Percentiles rank a stretch among this genome's conserved stretches.
Conservation (phyloP, 164 flowering plant genomes). For the Vitis amurensis region DNA sequence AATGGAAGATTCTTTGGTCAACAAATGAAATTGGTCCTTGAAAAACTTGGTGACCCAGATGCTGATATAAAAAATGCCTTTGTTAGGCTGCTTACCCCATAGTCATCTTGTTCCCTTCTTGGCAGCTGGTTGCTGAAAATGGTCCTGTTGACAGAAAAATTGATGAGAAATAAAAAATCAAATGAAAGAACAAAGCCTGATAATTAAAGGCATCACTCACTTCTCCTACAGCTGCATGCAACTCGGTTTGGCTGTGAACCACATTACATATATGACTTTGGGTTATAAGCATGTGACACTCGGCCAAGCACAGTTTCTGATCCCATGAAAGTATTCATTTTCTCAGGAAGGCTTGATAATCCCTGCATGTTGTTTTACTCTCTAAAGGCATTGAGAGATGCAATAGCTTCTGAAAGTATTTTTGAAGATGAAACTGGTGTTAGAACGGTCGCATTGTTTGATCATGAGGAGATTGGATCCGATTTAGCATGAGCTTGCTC, state of each 20-base stretch:
- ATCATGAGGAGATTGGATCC: constrained; percentile 58
- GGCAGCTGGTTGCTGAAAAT: constrained; percentile 31
- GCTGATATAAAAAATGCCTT: constrained; percentile 40
- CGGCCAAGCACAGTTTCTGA: constrained; percentile 91
- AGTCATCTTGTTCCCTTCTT: too few relatives aligned
- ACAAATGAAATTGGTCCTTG: constrained; percentile 65
- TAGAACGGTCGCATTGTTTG: constrained; percentile 76
- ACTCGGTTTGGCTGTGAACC: constrained; percentile 67
- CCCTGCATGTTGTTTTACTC: constrained; percentile 97
- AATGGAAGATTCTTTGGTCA: constrained; percentile 49
- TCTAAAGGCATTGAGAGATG: constrained; percentile 68
- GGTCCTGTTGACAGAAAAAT: constrained; percentile 34
- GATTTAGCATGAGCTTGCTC: constrained; percentile 96
- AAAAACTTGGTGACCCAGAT: constrained; percentile 71
- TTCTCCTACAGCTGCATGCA: constrained; percentile 83
- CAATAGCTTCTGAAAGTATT: constrained; percentile 51
- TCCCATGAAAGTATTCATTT: constrained; percentile 83
- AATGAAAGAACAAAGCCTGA: constrained; percentile 22
- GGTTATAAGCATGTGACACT: constrained; percentile 92
- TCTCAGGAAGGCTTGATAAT: constrained; percentile 98
- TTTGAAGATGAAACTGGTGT: constrained; percentile 59
- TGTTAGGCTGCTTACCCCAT: constrained; percentile 46
- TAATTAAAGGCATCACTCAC: constrained; percentile 71
- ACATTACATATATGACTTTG: constrained; percentile 89
- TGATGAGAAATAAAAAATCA: constrained; percentile 29